Evolutionary conservation across 495 filamentous ascomycete genomes (phyloP).

Genomic region (Schizothecium vesticola): DNA sequence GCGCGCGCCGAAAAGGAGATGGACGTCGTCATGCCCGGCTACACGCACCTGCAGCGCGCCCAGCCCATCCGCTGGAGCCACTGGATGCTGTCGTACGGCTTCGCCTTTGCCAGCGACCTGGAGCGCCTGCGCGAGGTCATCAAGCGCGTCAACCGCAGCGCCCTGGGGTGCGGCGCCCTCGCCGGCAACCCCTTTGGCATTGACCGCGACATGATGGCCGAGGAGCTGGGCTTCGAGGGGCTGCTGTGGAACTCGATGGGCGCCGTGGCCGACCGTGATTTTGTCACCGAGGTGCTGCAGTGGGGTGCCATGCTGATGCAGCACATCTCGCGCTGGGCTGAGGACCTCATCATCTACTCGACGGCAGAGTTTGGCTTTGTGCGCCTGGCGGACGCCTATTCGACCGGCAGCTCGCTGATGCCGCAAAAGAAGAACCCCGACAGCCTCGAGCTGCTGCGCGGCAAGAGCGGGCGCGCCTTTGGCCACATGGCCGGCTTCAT

Average conservation of each 20-base stretch:
- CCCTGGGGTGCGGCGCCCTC: conserved; percentile 79
- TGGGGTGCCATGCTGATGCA: conserved; percentile 82
- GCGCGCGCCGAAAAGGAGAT: conserved; percentile 75
- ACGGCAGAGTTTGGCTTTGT: conserved; percentile 80
- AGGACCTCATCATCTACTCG: conserved; percentile 88
- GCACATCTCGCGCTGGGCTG: conserved; percentile 80
- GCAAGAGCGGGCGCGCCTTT: conserved; percentile 79
- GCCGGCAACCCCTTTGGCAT: conserved; percentile 91
- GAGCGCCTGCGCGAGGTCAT: conserved; percentile 72
- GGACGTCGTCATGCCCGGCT: conserved; percentile 56
- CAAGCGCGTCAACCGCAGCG: conserved; percentile 68
- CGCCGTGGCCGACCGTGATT: conserved; percentile 80
- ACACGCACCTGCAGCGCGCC: conserved; percentile 89
- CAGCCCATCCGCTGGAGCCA: conserved; percentile 88
- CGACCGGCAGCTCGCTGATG: conserved; percentile 81
- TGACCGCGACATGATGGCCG: conserved; percentile 80
- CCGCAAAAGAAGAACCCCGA: conserved; percentile 84
- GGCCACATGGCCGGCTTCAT: conserved; percentile 87
- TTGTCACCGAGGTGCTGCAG: conserved; percentile 85
- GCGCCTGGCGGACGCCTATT: conserved; percentile 77
- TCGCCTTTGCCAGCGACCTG: conserved; percentile 70
- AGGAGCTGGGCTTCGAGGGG: conserved; percentile 82
- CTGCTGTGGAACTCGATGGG: conserved; percentile 80
- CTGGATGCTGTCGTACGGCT: conserved; percentile 76
- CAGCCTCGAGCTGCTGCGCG: conserved; percentile 78